A percentile compares a stretch with the other conserved stretches of the same genome.
These are phyloP conservation scores for Penstemon davidsonii DNA, from an alignment of 257 asterid genomes.

Conservation along the genomic window DNA sequence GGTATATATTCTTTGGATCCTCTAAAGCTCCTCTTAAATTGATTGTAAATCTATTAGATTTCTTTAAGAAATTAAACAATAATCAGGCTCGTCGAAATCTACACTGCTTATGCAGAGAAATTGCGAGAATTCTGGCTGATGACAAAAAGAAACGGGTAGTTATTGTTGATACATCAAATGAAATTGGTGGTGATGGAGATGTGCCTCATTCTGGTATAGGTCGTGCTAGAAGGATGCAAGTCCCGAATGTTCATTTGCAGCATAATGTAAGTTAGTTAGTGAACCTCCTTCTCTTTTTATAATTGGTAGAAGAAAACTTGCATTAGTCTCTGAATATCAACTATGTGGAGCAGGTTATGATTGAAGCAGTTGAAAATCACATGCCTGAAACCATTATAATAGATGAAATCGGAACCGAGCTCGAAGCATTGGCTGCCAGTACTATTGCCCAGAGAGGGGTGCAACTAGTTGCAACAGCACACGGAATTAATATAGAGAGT, in stretches of 20 bases:
- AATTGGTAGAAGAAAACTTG: not conserved
- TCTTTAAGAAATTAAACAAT: no score
- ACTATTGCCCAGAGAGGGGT: slow-evolving; percentile 99
- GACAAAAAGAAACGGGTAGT: slow-evolving; percentile 89
- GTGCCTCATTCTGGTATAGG: slow-evolving; percentile 98
- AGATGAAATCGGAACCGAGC: slow-evolving; percentile 97
- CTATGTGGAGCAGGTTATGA: slow-evolving; percentile 70
- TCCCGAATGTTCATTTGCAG: slow-evolving; percentile 91
- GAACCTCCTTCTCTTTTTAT: slow-evolving; percentile 1
- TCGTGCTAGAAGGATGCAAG: slow-evolving; percentile 99
- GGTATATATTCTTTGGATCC: slow-evolving; percentile 42
- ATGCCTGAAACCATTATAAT: slow-evolving; percentile 94
- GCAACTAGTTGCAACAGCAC: slow-evolving; percentile 98
- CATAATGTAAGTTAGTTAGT: slow-evolving; percentile 64
- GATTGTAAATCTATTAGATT: no score
- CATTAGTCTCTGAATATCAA: slow-evolving; percentile 23
- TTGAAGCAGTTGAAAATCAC: slow-evolving; percentile 98
- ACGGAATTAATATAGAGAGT: slow-evolving; percentile 89
- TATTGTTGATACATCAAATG: slow-evolving; percentile 95
- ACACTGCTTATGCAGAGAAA: slow-evolving; percentile 60
- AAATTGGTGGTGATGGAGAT: slow-evolving; percentile 98
- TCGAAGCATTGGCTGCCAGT: slow-evolving; percentile 95
- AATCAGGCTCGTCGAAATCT: not conserved
- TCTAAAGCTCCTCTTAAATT: not conserved
- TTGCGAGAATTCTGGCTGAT: slow-evolving; percentile 90